Evolutionary conservation across 202 grass and related monocot species (phyloP), one percentile per base, ranked within the genome.

Genomic region (Bolboschoenoplectus hybrid): DNA sequence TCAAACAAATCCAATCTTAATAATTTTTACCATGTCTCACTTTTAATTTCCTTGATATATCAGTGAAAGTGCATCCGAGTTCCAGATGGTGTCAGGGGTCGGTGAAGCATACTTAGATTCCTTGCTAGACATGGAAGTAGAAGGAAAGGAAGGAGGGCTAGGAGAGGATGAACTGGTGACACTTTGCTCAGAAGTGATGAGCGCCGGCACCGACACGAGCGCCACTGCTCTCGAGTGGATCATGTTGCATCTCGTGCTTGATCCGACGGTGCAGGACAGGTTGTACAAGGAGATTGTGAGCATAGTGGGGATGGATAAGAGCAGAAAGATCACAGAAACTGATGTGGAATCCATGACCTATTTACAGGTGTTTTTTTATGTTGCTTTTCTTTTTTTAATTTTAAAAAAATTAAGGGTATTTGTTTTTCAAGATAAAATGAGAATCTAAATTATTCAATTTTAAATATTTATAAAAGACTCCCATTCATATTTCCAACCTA

Each of bases 161-260:
- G 92, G 92, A 20, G 97, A 97, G 60, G 89, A 92, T 9, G 97
- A 99, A 88, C 51, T 99, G 44, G 97, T 96, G 45, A 91, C 97
- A 71, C 92, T 99, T 67, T 99, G 97, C 89, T 99, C 97, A 53
- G 97, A 99, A 93, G 92, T 97, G 7, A 94, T 99, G 90, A 99
- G 92, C 67, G 97, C 92, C 56, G 97, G 97, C 47, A 99, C 97
- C 0, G 97, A 99, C 81, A 99, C 97, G 34, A 99, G 93, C 71
- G 90, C 97, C 46, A 99, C 92, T 43, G 85, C 91, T 46, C 83
- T 99, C 0, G 97, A 99, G 87, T 99, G 93, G 97, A 86, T 86
- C 63, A 92, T 99, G 97, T 81, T 97, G 88, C 97, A 97, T 78
- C 85, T 98, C 49, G 66, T 99, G 56, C 90, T 94, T 14, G 92